Conservation (phyloP, 768 basidiomycete genomes). For the Lentinula lateritia region DNA sequence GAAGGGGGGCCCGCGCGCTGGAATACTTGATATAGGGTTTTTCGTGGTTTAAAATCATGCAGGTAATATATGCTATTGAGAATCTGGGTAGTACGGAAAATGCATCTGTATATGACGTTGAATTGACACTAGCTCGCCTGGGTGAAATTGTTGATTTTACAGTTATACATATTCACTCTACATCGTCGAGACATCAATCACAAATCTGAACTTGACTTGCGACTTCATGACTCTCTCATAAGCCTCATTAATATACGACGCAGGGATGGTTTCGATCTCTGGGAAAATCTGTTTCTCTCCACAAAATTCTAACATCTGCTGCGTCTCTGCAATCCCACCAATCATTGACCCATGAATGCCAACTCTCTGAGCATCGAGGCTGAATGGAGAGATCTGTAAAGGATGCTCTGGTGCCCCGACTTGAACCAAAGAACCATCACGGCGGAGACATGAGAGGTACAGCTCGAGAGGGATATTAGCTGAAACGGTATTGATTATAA, state of each 20-base stretch:
- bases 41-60: too few relatives aligned
- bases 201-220: constrained; percentile 5
- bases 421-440: too few relatives aligned
- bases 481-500: constrained; percentile 25
- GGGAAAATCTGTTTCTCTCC: not conserved
- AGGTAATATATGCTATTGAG: too few relatives aligned
- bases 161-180: not conserved
- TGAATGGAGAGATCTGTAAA: too few relatives aligned
- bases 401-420: too few relatives aligned
- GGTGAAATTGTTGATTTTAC: too few relatives aligned
- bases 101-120: too few relatives aligned
- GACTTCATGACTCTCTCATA: constrained; percentile 4
- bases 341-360: not conserved
- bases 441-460: not conserved
- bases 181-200: constrained; percentile 6
- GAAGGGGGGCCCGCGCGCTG: too few relatives aligned
- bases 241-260: constrained; percentile 2
- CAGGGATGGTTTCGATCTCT: not conserved
- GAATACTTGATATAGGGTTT: too few relatives aligned
- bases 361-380: not conserved
- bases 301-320: constrained; percentile 1
- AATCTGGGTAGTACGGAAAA: too few relatives aligned
- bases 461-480: constrained; percentile 10
- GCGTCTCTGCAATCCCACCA: not conserved
- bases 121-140: too few relatives aligned